Base-by-base conservation (phyloP, 495 filamentous ascomycete genomes). In the Annulohypoxylon nitens region DNA sequence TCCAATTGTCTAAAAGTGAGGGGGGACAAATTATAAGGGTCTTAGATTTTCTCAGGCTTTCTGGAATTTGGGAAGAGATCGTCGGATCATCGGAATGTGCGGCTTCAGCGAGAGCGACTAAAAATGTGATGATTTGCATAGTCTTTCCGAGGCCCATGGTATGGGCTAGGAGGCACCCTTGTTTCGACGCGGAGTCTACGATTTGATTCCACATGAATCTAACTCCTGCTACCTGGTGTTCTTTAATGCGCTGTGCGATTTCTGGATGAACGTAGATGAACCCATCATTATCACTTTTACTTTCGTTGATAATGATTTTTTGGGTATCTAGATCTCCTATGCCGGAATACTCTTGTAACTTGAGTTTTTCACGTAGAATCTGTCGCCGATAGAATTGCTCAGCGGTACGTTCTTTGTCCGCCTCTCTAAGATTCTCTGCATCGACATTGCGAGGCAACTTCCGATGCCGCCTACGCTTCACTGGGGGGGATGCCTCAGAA, bases 121-220 rank as follows among this genome's bases (percentile, higher is more conserved):
- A 85, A 41, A 98, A 80, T 0, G 93, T 91, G 69, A 98, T 93
- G 2, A 88, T 87, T 82, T 97, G 95, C 88, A 97, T 92, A 0
- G 95, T 97, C 80, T 98, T 98, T 12, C 95, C 95, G 14, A 98
- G 80, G 2, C 95, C 95, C 95, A 97, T 97, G 1, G 93, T 93
- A 77, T 97, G 95, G 2, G 95, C 93, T 33, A 98, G 86, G 2
- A 98, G 83, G 74, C 93, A 97, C 5, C 95, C 95, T 77, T 92
- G 89, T 25, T 82, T 82, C 3, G 76, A 78, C 34, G 85, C 83
- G 14, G 85, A 85, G 20, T 79, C 74, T 6, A 93, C 89, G 25
- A 97, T 78, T 66, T 97, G 91, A 67, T 92, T 88, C 94, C 95
- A 98, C 87, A 98, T 86, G 80, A 97, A 97, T 20, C 91, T 90